phyloP scores from a whole-genome alignment of 2,329 filamentous ascomycete species.

The Neopestalotiopsis sp. region DNA sequence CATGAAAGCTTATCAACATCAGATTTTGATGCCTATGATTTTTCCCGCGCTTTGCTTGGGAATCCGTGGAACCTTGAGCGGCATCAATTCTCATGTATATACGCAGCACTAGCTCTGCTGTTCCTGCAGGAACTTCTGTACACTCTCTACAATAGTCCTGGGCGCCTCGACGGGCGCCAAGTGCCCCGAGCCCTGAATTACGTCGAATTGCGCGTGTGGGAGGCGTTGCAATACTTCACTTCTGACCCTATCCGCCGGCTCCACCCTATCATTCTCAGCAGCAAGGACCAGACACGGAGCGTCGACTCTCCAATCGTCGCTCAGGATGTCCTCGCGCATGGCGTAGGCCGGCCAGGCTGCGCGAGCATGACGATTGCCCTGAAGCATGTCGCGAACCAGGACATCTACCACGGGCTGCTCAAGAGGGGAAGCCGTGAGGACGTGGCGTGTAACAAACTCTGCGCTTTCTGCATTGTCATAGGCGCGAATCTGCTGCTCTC shows the following conservation, averaged over 20 bases:
- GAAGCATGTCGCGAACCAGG: constrained; percentile 35
- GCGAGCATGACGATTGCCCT: constrained; percentile 35
- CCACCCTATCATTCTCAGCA: constrained; percentile 2
- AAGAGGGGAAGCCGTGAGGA: constrained; percentile 36
- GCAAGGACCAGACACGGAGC: neutral
- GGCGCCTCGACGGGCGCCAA: neutral
- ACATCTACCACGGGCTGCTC: constrained; percentile 19
- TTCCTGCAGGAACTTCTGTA: neutral
- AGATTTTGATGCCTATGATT: too few relatives aligned
- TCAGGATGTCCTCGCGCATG: constrained; percentile 2
- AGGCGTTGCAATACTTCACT: neutral
- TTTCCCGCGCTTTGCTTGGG: too few relatives aligned
- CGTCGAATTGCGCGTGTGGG: neutral
- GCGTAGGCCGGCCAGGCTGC: constrained; percentile 38
- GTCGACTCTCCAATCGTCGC: neutral
- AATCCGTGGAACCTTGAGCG: too few relatives aligned
- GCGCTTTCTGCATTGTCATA: constrained; percentile 36
- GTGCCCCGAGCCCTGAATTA: constrained; percentile 6
- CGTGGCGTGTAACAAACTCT: constrained; percentile 37
- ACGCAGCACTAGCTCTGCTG: neutral
- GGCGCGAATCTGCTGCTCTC: constrained; percentile 38
- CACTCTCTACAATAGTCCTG: neutral
- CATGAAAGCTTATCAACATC: too few relatives aligned
- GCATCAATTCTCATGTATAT: too few relatives aligned
- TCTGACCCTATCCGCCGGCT: neutral